Conservation (phyloP, 139 green algal species). For the Coelastrella sp. region DNA sequence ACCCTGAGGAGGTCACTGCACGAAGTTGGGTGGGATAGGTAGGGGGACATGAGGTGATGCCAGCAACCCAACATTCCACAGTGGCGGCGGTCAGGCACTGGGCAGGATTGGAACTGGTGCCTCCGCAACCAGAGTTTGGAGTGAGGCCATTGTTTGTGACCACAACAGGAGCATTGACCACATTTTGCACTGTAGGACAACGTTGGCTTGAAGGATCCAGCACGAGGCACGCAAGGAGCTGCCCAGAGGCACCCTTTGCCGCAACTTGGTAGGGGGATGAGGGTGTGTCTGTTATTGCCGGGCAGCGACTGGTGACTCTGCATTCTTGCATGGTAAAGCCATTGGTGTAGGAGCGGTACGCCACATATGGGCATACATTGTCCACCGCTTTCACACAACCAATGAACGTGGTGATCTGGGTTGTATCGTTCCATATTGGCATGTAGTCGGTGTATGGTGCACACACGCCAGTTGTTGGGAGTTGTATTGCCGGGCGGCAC, state of each 20-base stretch:
- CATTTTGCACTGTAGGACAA: neutral
- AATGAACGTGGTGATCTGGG: neutral
- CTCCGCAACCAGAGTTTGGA: neutral
- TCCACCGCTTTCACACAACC: neutral
- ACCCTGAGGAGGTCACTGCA: neutral
- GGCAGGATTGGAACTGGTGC: neutral
- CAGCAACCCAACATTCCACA: neutral
- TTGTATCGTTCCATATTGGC: neutral
- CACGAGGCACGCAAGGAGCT: neutral
- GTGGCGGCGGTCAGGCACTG: neutral
- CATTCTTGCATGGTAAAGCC: neutral
- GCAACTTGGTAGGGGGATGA: neutral
- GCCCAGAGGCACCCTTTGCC: neutral
- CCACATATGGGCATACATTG: neutral
- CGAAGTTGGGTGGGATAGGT: neutral
- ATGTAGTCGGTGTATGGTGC: neutral
- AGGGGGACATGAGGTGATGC: neutral
- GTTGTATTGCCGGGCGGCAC: neutral
- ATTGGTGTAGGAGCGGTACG: neutral
- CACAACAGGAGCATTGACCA: neutral
- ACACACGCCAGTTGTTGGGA: neutral
- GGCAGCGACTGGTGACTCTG: neutral
- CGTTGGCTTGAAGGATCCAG: neutral
- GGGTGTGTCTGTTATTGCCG: neutral
- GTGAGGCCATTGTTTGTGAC: neutral